These are phyloP conservation scores for Diutina catenulata DNA, from an alignment of 1,139 yeast genomes.

Conservation along the genomic window DNA sequence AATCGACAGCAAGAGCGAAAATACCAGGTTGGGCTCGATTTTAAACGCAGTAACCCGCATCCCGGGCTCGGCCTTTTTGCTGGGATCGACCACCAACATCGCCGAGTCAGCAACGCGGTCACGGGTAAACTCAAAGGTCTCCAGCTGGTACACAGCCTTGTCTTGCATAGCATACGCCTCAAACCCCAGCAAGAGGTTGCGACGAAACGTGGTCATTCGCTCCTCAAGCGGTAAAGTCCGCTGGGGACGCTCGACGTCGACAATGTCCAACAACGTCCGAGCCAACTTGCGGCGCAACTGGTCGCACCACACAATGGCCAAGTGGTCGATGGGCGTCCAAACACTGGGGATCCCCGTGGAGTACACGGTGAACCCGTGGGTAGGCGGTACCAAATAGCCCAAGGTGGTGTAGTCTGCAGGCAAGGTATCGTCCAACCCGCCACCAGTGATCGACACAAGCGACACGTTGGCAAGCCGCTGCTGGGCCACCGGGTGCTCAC, in stretches of 20 bases:
- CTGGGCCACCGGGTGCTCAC: conserved; percentile 17
- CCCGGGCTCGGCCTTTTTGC: not conserved
- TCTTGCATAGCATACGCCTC: conserved; percentile 28
- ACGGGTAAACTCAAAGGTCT: conserved; percentile 7
- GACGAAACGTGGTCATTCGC: conserved; percentile 49
- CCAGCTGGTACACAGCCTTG: conserved; percentile 4
- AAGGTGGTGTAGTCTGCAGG: conserved; percentile 88
- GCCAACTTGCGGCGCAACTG: conserved; percentile 65
- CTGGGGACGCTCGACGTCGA: conserved; percentile 30
- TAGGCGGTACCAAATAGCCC: conserved; percentile 57
- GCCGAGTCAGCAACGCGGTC: conserved; percentile 3
- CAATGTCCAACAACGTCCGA: conserved; percentile 44
- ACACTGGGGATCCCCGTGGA: conserved; percentile 83
- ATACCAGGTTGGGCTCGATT: not conserved
- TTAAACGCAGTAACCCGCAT: not conserved
- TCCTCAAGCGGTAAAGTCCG: conserved; percentile 38
- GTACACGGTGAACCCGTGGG: conserved; percentile 74
- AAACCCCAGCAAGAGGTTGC: conserved; percentile 45
- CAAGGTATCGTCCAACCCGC: conserved; percentile 64
- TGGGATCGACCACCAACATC: not conserved
- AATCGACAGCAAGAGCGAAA: not conserved
- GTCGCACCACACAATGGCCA: conserved; percentile 96
- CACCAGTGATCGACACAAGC: conserved; percentile 82
- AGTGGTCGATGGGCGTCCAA: conserved; percentile 92
- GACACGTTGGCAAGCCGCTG: conserved; percentile 38